Evolutionary conservation across 1,139 yeast species (phyloP), one percentile per base, ranked within the genome.

Genomic region (Blastobotrys proliferans): DNA sequence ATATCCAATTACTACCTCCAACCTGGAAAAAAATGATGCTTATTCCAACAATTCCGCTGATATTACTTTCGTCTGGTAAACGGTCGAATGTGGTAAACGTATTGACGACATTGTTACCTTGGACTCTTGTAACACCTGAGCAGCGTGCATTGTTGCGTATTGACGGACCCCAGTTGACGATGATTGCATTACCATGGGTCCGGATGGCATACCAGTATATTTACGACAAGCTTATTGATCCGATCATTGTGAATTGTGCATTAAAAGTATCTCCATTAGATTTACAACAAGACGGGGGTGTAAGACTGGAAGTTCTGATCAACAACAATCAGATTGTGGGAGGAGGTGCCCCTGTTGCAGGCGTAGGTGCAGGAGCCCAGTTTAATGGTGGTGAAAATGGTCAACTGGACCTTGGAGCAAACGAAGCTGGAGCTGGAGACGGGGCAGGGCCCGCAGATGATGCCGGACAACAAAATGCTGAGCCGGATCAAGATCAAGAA

Each of bases 21-120:
- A 44, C 60, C 13, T 24, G 50, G 36, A 46, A 54, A 22, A 51
- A 54, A 25, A 46, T 54, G 45, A 20, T 55, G 21, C 44, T 55
- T 31, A 49, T 57, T 17, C 61, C 62, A 4, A 31, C 50, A 11
- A 50, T 58, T 16, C 62, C 62, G 4, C 24, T 57, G 13, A 41
- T 51, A 22, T 45, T 58, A 36, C 38, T 58, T 4, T 24, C 53
- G 10, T 53, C 60, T 8, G 45, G 58, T 13, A 43, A 46, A 16
- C 34, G 54, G 26, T 45, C 55, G 8, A 29, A 36, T 9, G n/a
- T 48, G 14, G 50, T 48, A 3, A 55, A 54, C 35, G 16, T 50
- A 11, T 28, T 53, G 11, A 35, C 49, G 13, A 44, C 48, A 13
- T 13, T 49, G 14, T 28, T 56, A 30, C 61, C 62, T 10, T 39